Evolutionary conservation across 441 rosid genomes (phyloP), one percentile per base, ranked within the genome.

Genomic region (Eugenia klotzschiana): DNA sequence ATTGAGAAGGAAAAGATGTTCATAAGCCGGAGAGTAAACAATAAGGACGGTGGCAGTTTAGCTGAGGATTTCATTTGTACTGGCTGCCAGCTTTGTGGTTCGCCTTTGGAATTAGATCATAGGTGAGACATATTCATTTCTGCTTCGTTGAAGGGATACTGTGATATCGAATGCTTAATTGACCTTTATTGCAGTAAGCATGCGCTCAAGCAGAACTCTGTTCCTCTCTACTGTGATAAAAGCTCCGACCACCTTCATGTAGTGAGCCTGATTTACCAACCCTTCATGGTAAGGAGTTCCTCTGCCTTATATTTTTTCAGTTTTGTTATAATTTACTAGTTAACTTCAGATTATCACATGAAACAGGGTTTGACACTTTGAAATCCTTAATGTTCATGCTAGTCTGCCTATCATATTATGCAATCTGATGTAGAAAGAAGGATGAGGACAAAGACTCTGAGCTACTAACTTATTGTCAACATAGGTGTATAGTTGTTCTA

Each of bases 81-180:
- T 51, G 92, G 94, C 73, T 91, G 92, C 83, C 90, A 83, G 64
- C 84, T 84, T 25, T 91, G 94, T 82, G 92, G 92, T 84, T 84
- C 85, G 29, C 92, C 93, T 81, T 82, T 91, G 86, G 84, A 88
- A 81, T 80, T 83, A 81, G 87, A 86, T 20, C 55, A 83, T 33
- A 64, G 87, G 91, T 89, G 87, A 60, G 84, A 60, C 80, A 84
- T 37, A 55, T 12, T 43, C 4, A 74, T 84, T 58, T 77, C 82
- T 74, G 11, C 82, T 55, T 27, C 12, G 41, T 64, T 84, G 73
- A 40, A 25, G 29, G 69, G 29, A 25, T 55, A 18, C 41, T 40
- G 40, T 51, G 26, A 81, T 83, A 3, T 33, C 33, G 14, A 33
- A 52, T 83, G 80, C 83, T 69, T 53, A 74, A 27, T 60, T 82